These are phyloP conservation scores for Arxiozyma bovina DNA, from an alignment of 1,139 yeast genomes.

Conservation along the genomic window DNA sequence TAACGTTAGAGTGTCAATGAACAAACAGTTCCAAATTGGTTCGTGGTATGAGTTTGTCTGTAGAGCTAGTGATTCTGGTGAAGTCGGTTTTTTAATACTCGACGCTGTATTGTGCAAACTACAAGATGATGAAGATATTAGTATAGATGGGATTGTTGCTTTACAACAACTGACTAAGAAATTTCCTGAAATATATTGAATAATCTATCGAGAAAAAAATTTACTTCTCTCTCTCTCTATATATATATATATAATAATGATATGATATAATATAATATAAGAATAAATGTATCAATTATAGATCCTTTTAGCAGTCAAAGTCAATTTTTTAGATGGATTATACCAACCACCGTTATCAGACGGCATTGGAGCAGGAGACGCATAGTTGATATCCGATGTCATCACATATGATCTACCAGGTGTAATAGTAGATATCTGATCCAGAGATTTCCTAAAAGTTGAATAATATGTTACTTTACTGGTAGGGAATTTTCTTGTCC, in stretches of 20 bases:
- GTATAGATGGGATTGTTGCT: conserved; percentile 28
- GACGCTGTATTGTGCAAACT: conserved; percentile 27
- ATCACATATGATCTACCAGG: conserved; percentile 76
- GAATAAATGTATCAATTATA: conserved; percentile 7
- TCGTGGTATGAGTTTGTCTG: conserved; percentile 31
- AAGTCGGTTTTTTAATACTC: conserved; percentile 26
- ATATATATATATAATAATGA: background rate
- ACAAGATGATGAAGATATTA: conserved; percentile 23
- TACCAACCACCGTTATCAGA: conserved; percentile 46
- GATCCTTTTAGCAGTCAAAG: conserved; percentile 33
- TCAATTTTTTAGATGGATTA: conserved; percentile 30
- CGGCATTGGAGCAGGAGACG: conserved; percentile 60
- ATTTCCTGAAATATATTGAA: background rate
- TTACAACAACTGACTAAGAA: conserved; percentile 21
- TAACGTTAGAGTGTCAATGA: conserved; percentile 22
- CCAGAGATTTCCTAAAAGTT: conserved; percentile 37
- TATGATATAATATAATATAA: background rate
- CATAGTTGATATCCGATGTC: conserved; percentile 56
- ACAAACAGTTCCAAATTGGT: conserved; percentile 21
- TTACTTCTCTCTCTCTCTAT: conserved; percentile 12
- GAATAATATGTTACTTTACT: conserved; percentile 55
- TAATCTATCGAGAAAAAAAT: conserved; percentile 11
- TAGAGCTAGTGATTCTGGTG: conserved; percentile 29
- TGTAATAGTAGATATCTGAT: conserved; percentile 54
- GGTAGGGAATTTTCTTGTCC: conserved; percentile 56